phyloP scores from a whole-genome alignment of 257 asterid genomes.

The Nicotiana tabacum region DNA sequence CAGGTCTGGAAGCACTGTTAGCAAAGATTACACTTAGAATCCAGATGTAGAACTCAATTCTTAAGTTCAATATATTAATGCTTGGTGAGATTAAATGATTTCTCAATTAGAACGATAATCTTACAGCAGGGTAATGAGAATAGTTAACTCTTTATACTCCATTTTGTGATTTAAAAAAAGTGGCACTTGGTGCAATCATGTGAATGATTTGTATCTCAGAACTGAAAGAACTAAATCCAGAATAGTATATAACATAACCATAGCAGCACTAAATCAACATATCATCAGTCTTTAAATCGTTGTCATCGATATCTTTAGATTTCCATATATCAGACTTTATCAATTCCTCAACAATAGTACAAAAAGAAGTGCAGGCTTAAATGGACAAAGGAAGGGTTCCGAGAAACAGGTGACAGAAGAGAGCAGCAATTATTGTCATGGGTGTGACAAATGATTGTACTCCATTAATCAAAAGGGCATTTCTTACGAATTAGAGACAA shows the following conservation, averaged over 20 bases:
- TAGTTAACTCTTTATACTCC: background rate
- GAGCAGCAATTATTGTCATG: background rate
- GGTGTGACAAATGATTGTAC: background rate
- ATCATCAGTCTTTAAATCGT: background rate
- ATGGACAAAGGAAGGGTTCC: background rate
- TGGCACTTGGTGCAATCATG: background rate
- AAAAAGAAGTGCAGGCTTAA: background rate
- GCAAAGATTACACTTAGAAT: constrained; percentile 20
- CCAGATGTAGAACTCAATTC: background rate
- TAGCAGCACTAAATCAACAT: background rate
- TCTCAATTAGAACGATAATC: background rate
- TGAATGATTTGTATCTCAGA: background rate
- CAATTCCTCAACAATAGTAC: background rate
- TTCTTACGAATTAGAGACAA: background rate
- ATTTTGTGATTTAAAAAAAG: background rate
- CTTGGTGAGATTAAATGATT: background rate
- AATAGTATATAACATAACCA: background rate
- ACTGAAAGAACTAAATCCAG: background rate
- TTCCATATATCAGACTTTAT: background rate
- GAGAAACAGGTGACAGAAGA: background rate
- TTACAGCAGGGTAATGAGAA: background rate
- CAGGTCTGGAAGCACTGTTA: constrained; percentile 39
- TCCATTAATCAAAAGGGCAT: background rate
- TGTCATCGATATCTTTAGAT: background rate
- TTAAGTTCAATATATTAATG: background rate